Conservation (phyloP, 2,329 filamentous ascomycete species). For the Ilyonectria mors-panacis region DNA sequence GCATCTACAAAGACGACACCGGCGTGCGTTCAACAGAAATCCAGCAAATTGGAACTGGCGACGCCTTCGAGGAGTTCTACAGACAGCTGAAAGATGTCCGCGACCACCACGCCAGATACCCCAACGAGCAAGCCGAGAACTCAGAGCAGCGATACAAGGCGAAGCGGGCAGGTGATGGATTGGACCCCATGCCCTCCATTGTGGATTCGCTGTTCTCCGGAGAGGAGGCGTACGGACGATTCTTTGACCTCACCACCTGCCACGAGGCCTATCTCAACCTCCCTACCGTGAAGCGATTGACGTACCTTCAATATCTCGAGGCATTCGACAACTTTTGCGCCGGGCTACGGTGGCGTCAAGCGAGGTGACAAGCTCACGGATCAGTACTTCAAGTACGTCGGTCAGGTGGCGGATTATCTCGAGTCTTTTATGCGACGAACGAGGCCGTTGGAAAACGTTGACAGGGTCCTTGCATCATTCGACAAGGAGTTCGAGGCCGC, state of each 20-base stretch:
- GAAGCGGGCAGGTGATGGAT: constrained; percentile 74
- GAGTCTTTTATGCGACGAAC: constrained; percentile 90
- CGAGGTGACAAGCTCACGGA: constrained; percentile 90
- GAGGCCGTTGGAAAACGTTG: constrained; percentile 87
- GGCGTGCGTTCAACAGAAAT: constrained; percentile 83
- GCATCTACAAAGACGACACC: constrained; percentile 87
- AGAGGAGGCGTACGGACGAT: constrained; percentile 93
- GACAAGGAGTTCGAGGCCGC: constrained; percentile 87
- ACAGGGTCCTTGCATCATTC: constrained; percentile 81
- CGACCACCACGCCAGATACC: constrained; percentile 90
- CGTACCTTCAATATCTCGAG: constrained; percentile 94
- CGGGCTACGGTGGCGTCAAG: constrained; percentile 81
- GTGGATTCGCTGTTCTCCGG: constrained; percentile 96
- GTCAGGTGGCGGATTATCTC: constrained; percentile 84
- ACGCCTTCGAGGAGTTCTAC: constrained; percentile 93
- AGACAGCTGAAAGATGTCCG: constrained; percentile 86
- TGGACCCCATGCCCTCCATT: constrained; percentile 74
- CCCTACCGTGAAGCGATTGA: constrained; percentile 85
- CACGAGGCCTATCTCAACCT: constrained; percentile 95
- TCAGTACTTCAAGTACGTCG: constrained; percentile 91
- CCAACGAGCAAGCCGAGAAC: constrained; percentile 95
- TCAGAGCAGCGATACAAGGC: constrained; percentile 91
- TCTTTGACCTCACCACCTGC: constrained; percentile 86
- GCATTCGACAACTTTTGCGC: constrained; percentile 90
- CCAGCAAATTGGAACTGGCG: constrained; percentile 85